These are phyloP conservation scores for Candida patagonica DNA, from an alignment of 805 yeast genomes.

Conservation along the genomic window DNA sequence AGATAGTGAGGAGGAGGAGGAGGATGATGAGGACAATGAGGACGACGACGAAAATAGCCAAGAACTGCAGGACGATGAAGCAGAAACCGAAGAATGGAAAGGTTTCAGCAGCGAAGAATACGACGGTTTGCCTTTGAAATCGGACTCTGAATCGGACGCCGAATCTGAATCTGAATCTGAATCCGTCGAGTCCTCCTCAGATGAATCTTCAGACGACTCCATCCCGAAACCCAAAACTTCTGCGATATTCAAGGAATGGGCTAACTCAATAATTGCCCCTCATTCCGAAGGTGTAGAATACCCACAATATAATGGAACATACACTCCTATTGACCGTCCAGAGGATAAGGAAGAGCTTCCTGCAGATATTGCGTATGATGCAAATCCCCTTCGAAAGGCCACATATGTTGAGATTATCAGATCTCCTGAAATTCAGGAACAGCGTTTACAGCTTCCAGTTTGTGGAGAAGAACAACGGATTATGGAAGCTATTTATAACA, in stretches of 20 bases:
- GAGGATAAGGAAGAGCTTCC: slow-evolving; percentile 70
- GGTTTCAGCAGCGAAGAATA: slow-evolving; percentile 19
- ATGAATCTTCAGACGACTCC: slow-evolving; percentile 30
- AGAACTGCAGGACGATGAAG: slow-evolving; percentile 9
- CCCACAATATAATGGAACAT: slow-evolving; percentile 41
- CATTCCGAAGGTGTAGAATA: slow-evolving; percentile 48
- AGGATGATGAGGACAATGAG: slow-evolving; percentile 22
- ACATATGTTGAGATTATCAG: slow-evolving; percentile 62
- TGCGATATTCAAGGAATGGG: slow-evolving; percentile 79
- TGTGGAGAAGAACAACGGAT: slow-evolving; percentile 82
- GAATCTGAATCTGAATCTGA: slow-evolving; percentile 8
- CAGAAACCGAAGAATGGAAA: slow-evolving; percentile 4
- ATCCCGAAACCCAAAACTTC: slow-evolving; percentile 38
- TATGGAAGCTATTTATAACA: slow-evolving; percentile 92
- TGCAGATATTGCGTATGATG: slow-evolving; percentile 45
- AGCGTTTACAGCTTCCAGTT: slow-evolving; percentile 74
- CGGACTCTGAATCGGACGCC: slow-evolving; percentile 11
- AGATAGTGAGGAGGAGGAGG: slow-evolving; percentile 7
- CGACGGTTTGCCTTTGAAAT: slow-evolving; percentile 20
- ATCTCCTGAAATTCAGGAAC: slow-evolving; percentile 52
- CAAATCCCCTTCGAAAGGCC: slow-evolving; percentile 43
- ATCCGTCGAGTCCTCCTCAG: neutral
- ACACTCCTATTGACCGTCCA: slow-evolving; percentile 47
- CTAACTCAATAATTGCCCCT: slow-evolving; percentile 58
- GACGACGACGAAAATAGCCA: slow-evolving; percentile 19